Conservation (phyloP, 306 rosid genomes). For the Begonia loranthoides region DNA sequence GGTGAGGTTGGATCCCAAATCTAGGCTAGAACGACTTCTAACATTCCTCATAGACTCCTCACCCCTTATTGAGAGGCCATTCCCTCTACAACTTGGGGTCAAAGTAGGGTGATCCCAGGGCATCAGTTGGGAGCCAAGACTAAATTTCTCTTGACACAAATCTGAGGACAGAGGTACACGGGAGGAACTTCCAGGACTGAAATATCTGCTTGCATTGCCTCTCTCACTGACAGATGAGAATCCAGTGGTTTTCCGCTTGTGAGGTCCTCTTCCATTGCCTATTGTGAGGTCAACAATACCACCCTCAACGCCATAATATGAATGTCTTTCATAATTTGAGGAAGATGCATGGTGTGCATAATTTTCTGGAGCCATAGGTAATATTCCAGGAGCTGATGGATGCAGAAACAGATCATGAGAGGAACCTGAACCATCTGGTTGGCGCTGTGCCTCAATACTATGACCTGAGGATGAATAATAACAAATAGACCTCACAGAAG, state of each 20-base stretch:
- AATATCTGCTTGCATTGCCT: slow-evolving; percentile 63
- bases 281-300: slow-evolving; percentile 56
- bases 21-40: slow-evolving; percentile 63
- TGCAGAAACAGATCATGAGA: slow-evolving; percentile 52
- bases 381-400: slow-evolving; percentile 40
- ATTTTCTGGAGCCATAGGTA: slow-evolving; percentile 29
- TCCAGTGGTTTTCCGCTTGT: slow-evolving; percentile 82
- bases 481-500: slow-evolving; percentile 42
- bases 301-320: slow-evolving; percentile 48
- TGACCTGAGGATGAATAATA: slow-evolving; percentile 46
- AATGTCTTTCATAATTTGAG: slow-evolving; percentile 47
- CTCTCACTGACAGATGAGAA: slow-evolving; percentile 53
- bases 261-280: slow-evolving; percentile 61
- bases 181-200: slow-evolving; percentile 49
- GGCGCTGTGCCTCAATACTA: slow-evolving; percentile 38
- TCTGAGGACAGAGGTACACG: slow-evolving; percentile 49
- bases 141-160: slow-evolving; percentile 44
- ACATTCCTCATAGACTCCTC: slow-evolving; percentile 69
- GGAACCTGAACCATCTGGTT: slow-evolving; percentile 45
- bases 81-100: slow-evolving; percentile 49
- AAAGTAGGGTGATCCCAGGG: slow-evolving; percentile 58
- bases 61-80: slow-evolving; percentile 50
- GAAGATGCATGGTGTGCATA: slow-evolving; percentile 42
- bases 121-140: slow-evolving; percentile 44
- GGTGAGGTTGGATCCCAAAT: slow-evolving; percentile 52